Evolutionary conservation across 805 yeast species (phyloP).

Genomic region (Pichia sporocuriosa): DNA sequence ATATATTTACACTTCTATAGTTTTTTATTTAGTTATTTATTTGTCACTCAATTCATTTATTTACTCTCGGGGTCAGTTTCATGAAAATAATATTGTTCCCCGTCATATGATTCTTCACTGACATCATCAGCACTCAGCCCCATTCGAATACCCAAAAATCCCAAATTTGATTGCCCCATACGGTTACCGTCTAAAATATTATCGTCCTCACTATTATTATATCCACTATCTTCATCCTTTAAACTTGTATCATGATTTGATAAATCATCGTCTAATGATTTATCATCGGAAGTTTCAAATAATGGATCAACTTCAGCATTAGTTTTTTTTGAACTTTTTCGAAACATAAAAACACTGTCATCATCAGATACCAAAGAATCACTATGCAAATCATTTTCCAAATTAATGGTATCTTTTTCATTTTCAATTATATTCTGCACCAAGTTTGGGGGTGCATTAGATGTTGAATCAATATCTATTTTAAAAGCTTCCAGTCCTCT

Average conservation of each 20-base stretch:
- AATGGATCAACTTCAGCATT: background rate
- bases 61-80: slow-evolving; percentile 10
- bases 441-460: slow-evolving; percentile 8
- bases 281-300: background rate
- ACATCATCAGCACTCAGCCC: slow-evolving; percentile 4
- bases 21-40: background rate
- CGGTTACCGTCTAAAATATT: slow-evolving; percentile 5
- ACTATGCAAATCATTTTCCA: background rate
- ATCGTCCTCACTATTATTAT: slow-evolving; percentile 9
- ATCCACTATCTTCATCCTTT: slow-evolving; percentile 1
- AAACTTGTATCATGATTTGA: background rate
- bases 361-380: background rate
- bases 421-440: slow-evolving; percentile 7
- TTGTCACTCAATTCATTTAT: background rate
- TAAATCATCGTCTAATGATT: too few species aligned
- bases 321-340: background rate
- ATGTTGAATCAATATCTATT: slow-evolving; percentile 9
- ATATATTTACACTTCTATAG: too few species aligned
- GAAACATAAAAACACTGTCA: background rate
- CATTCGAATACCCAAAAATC: slow-evolving; percentile 15
- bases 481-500: slow-evolving; percentile 31
- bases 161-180: slow-evolving; percentile 6
- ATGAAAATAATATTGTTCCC: slow-evolving; percentile 5
- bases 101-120: slow-evolving; percentile 7
- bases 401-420: background rate